Conservation (phyloP, 2,329 filamentous ascomycete genomes). For the Fusarium scirpi region DNA sequence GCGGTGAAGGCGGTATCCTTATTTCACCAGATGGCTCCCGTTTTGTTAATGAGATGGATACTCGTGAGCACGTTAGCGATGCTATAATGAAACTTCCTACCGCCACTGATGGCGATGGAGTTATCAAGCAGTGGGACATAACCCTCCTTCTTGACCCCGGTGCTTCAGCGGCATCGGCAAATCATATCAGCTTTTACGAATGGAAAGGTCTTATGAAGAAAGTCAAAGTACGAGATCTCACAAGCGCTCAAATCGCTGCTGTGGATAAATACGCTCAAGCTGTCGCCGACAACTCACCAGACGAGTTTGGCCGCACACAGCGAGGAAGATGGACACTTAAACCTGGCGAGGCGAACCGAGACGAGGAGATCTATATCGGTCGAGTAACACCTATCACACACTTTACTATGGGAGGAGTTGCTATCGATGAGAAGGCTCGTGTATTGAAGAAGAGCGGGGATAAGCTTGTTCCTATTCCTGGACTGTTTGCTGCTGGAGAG, state of each 20-base stretch:
- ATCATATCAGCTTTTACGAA: constrained; percentile 72
- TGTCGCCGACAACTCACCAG: constrained; percentile 55
- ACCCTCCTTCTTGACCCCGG: constrained; percentile 71
- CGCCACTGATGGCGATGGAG: constrained; percentile 45
- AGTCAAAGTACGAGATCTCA: constrained; percentile 64
- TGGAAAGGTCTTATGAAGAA: constrained; percentile 72
- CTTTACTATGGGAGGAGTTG: constrained; percentile 75
- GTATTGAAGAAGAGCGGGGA: constrained; percentile 58
- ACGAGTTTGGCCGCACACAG: constrained; percentile 60
- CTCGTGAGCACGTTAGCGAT: constrained; percentile 66
- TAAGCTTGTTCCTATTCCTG: constrained; percentile 59
- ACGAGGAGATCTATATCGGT: constrained; percentile 68
- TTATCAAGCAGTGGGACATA: constrained; percentile 67
- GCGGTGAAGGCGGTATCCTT: constrained; percentile 72
- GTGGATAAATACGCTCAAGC: constrained; percentile 63
- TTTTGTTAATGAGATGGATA: constrained; percentile 74
- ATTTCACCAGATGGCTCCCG: constrained; percentile 60
- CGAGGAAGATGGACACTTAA: constrained; percentile 69
- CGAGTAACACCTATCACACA: constrained; percentile 72
- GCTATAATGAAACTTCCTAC: constrained; percentile 60
- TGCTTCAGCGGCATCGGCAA: constrained; percentile 62
- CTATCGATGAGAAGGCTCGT: constrained; percentile 65
- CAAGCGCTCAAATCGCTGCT: constrained; percentile 53
- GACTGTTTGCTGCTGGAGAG: constrained; percentile 73
- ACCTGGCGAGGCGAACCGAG: constrained; percentile 57